Evolutionary conservation across 352 stramenopile species (phyloP).

Genomic region (Phytophthora quininea): DNA sequence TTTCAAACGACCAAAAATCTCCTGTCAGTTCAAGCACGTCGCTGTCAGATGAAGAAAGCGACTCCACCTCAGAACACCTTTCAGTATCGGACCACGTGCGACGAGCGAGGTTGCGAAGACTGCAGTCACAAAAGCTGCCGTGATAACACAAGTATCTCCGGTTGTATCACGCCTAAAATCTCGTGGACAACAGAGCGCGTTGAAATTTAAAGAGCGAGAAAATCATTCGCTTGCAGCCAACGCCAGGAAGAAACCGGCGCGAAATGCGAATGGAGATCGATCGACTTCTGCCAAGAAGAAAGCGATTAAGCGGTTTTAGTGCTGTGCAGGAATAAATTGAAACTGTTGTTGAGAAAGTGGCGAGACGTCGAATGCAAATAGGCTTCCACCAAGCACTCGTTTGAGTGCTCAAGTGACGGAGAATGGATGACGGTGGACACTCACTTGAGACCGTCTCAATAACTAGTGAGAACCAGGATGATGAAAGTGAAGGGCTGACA

Average conservation of each 20-base stretch:
- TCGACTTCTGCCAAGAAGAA: slow-evolving; percentile 18
- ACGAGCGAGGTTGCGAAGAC: slow-evolving; percentile 21
- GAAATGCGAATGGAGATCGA: slow-evolving; percentile 10
- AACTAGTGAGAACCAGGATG: slow-evolving; percentile 1
- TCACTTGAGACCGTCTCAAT: not conserved
- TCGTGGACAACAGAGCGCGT: not conserved
- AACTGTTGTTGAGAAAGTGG: slow-evolving; percentile 16
- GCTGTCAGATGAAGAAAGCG: slow-evolving; percentile 35
- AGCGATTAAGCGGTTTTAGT: slow-evolving; percentile 1
- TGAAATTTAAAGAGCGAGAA: slow-evolving; percentile 17
- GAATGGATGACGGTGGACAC: slow-evolving; percentile 8
- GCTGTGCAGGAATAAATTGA: slow-evolving; percentile 12
- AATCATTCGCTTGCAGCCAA: slow-evolving; percentile 19
- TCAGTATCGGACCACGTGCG: slow-evolving; percentile 16
- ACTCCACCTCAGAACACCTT: slow-evolving; percentile 17
- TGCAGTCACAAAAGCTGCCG: slow-evolving; percentile 29
- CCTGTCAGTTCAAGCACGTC: slow-evolving; percentile 39
- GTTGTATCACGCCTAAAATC: slow-evolving; percentile 16
- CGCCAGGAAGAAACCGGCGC: slow-evolving; percentile 16
- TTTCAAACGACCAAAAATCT: slow-evolving; percentile 9
- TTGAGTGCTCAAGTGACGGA: not conserved
- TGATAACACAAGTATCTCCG: slow-evolving; percentile 21
- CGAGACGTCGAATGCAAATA: slow-evolving; percentile 22
- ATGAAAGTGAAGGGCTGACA: slow-evolving; percentile 9
- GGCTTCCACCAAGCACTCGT: not conserved